Percentiles rank a stretch among this genome's conserved stretches.
These are phyloP conservation scores for Chalciporus pseudorubinellus DNA, from an alignment of 768 basidiomycete genomes.

Conservation along the genomic window DNA sequence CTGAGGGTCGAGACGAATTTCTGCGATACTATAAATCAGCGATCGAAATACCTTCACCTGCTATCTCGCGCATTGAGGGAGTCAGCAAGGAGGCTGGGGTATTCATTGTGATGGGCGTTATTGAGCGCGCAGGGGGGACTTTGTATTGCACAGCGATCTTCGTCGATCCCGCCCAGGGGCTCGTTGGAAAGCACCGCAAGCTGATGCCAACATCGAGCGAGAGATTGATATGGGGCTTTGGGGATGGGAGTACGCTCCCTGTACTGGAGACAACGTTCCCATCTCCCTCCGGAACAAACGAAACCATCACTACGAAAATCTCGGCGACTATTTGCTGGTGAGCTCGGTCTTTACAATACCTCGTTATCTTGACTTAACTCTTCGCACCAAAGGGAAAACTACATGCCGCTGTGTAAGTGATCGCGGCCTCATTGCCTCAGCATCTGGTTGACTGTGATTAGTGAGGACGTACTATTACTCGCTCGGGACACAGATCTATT, in stretches of 20 bases:
- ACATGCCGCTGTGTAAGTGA: slow-evolving; percentile 58
- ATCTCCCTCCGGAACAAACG: slow-evolving; percentile 12
- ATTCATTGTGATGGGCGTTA: slow-evolving; percentile 58
- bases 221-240: slow-evolving; percentile 61
- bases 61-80: slow-evolving; percentile 45
- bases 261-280: slow-evolving; percentile 43
- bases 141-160: slow-evolving; percentile 62
- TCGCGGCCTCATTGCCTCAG: not conserved
- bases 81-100: slow-evolving; percentile 48
- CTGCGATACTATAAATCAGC: slow-evolving; percentile 53
- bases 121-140: slow-evolving; percentile 58
- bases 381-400: slow-evolving; percentile 57
- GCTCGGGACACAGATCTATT: slow-evolving; percentile 57
- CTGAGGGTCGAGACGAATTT: slow-evolving; percentile 57
- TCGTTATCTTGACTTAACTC: not conserved
- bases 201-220: slow-evolving; percentile 61
- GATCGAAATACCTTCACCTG: slow-evolving; percentile 54
- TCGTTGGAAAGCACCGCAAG: slow-evolving; percentile 63
- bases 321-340: slow-evolving; percentile 61
- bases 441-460: slow-evolving; percentile 20
- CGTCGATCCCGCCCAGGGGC: slow-evolving; percentile 49
- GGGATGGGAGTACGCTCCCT: slow-evolving; percentile 53
- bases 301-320: slow-evolving; percentile 41
- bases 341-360: slow-evolving; percentile 11
- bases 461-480: slow-evolving; percentile 61